Conservation (phyloP, 2,329 filamentous ascomycete genomes). For the Chaetothyriales sp. region DNA sequence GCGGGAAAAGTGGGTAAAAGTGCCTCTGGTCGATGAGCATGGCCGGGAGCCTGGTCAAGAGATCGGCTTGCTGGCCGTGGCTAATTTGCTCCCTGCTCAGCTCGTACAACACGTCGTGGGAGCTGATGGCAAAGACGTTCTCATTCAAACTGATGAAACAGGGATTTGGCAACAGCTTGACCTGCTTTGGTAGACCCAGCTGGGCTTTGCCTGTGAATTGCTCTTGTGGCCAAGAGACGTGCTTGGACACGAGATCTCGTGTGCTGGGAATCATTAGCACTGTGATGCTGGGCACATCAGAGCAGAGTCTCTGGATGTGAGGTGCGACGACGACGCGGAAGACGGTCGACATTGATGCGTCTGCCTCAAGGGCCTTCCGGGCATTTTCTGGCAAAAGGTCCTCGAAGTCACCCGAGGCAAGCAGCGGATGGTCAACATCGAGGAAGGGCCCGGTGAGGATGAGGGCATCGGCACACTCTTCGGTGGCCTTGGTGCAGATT, state of each 20-base stretch:
- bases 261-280: conserved; percentile 72
- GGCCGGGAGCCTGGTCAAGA: conserved; percentile 57
- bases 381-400: conserved; percentile 44
- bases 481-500: conserved; percentile 63
- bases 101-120: conserved; percentile 73
- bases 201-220: conserved; percentile 51
- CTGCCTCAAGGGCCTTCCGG: conserved; percentile 52
- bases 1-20: conserved; percentile 80
- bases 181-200: conserved; percentile 64
- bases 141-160: conserved; percentile 86
- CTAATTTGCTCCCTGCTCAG: conserved; percentile 60
- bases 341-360: conserved; percentile 64
- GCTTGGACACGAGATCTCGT: conserved; percentile 66
- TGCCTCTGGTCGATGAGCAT: conserved; percentile 81
- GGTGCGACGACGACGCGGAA: conserved; percentile 70
- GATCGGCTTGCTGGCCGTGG: conserved; percentile 41
- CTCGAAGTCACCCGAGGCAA: conserved; percentile 69
- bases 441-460: conserved; percentile 79
- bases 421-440: conserved; percentile 76
- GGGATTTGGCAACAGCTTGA: conserved; percentile 72
- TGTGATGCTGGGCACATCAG: conserved; percentile 62
- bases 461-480: conserved; percentile 62
- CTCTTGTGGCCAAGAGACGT: conserved; percentile 77
- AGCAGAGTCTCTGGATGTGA: conserved; percentile 55
- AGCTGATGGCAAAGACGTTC: conserved; percentile 64